Base-by-base conservation (phyloP, 148 eudicot species). In the Bassia scoparia region DNA sequence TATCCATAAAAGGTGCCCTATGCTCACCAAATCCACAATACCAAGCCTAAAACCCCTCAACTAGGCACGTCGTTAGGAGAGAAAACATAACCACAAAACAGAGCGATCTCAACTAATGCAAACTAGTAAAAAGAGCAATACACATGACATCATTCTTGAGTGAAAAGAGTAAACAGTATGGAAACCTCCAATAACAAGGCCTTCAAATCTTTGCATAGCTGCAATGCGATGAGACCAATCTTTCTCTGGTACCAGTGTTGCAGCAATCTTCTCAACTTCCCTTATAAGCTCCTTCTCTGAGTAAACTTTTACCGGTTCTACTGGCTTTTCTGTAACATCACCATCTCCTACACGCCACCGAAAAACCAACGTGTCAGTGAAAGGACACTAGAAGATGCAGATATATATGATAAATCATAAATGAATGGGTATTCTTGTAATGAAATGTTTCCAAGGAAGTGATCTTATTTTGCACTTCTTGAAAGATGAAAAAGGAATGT, bases 191-290 rank as follows among this genome's bases (percentile, higher is more conserved):
- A 88, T 76, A 79, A 92, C 90, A 79, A 95, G 92, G 44, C 86
- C 97, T 85, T 95, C 99, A 61, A 92, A 73, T 87, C 90, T 87
- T 76, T 95, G 94, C 97, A 95, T 88, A 24, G 99, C 99, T 68
- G 89, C 89, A 77, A 92, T 92, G 16, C 99, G 99, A 30, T 89
- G 55, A 72, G 99, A 95, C 99, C 99, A 95, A 84, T 95, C 99
- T 79, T 95, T 95, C 23, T 95, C 99, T 27, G 99, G 99, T 63
- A 85, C 94, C 55, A 95, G 90, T 78, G 85, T 92, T 3, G 82
- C 82, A 81, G 89, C 88, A 73, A 95, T 87, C 81, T 95, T 92
- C 78, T 95, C 99, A 79, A 88, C 80, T 80, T 95, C 99, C 83
- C 96, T 90, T 38, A 87, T 81, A 31, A 95, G 86, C 89, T 95